phyloP scores from a whole-genome alignment of 108 stramenopile genomes.

The Nitzschia palea region DNA sequence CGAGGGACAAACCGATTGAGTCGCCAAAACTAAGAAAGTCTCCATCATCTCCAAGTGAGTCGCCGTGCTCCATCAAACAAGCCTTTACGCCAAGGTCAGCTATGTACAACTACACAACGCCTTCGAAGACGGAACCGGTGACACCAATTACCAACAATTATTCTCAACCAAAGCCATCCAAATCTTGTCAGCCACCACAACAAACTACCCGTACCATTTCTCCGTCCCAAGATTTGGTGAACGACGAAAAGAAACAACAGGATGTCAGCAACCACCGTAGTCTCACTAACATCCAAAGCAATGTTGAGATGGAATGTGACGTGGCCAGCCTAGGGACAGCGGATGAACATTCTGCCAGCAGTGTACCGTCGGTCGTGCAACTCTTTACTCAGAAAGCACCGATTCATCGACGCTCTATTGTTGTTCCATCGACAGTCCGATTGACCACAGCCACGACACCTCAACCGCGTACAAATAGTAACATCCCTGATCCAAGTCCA shows the following conservation, averaged over 20 bases:
- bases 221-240: no score
- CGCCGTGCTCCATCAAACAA: not conserved
- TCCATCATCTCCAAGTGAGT: slow-evolving; percentile 10
- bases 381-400: not conserved
- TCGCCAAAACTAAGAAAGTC: not conserved
- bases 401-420: not conserved
- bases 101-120: not conserved
- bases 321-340: no score
- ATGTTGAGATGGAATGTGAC: no score
- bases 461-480: no score
- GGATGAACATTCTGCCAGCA: not conserved
- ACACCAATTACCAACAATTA: slow-evolving; percentile 20
- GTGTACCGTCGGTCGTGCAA: slow-evolving; percentile 7
- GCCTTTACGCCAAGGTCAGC: not conserved
- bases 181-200: not conserved
- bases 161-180: not conserved
- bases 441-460: no score
- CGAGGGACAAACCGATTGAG: not conserved
- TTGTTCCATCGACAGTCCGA: slow-evolving; percentile 5
- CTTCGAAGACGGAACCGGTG: slow-evolving; percentile 7
- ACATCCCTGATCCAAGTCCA: no score
- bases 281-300: no score
- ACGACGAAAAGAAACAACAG: no score
- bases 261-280: no score
- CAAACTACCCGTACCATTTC: no score